phyloP scores from a whole-genome alignment of 2,329 filamentous ascomycete species.

The Fusarium agapanthi region DNA sequence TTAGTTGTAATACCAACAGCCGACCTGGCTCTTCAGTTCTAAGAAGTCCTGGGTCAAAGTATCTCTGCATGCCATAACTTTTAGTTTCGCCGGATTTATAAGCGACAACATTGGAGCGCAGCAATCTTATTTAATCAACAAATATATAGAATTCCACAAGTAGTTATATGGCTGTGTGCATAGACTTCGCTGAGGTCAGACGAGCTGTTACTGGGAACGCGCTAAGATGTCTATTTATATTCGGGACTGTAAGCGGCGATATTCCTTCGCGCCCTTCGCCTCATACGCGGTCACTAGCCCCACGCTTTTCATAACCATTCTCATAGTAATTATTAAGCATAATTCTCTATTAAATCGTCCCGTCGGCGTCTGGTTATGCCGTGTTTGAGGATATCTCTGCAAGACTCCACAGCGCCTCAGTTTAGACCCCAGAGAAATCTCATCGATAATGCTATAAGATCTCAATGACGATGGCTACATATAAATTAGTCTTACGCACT shows the following conservation, averaged over 20 bases:
- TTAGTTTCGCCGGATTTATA: neutral
- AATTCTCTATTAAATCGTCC: neutral
- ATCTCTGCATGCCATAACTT: fast-evolving
- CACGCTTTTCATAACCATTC: fast-evolving
- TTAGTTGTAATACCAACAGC: neutral
- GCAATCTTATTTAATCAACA: no score
- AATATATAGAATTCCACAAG: fast-evolving
- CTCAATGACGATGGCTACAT: neutral
- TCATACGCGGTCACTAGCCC: fast-evolving
- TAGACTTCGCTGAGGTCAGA: neutral
- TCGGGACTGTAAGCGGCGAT: neutral
- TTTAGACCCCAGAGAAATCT: neutral
- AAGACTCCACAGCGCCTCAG: no score
- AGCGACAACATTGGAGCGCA: neutral
- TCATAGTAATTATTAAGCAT: neutral
- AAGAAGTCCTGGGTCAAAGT: no score
- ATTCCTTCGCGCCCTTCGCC: neutral
- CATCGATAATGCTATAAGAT: neutral
- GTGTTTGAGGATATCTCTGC: neutral
- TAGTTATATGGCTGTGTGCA: neutral
- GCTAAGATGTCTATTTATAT: neutral
- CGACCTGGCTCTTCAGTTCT: neutral
- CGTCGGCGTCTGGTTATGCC: neutral
- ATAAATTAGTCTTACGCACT: neutral
- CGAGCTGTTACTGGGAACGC: no score